phyloP scores from a whole-genome alignment of 495 filamentous ascomycete species.

The Penicillium manginii region DNA sequence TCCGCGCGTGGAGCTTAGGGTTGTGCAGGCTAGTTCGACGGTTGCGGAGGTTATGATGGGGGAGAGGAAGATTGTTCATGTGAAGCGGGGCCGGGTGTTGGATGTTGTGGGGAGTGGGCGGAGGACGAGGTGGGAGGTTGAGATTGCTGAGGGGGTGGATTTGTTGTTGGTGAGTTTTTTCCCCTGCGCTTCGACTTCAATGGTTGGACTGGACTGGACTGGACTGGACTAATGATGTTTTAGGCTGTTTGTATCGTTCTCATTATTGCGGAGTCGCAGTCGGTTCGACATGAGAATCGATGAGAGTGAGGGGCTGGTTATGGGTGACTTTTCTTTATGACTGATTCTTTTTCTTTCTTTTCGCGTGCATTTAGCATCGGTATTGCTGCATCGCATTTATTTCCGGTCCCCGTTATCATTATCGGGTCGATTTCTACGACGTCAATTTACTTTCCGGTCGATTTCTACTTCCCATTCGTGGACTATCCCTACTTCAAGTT shows the following conservation, averaged over 20 bases:
- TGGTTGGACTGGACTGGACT: too few relatives aligned
- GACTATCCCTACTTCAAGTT: too few relatives aligned
- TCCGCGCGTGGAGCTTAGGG: constrained; percentile 19
- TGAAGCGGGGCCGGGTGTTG: constrained; percentile 22
- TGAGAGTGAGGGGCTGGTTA: too few relatives aligned
- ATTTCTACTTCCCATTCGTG: too few relatives aligned
- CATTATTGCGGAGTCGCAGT: constrained; percentile 24
- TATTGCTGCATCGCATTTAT: too few relatives aligned
- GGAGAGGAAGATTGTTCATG: constrained; percentile 24
- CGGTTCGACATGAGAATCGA: constrained; percentile 21
- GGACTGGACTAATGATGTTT: too few relatives aligned
- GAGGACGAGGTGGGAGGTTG: constrained; percentile 27
- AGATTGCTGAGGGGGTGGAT: constrained; percentile 33
- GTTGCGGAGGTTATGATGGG: constrained; percentile 28
- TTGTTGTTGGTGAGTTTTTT: constrained; percentile 28
- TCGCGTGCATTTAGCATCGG: too few relatives aligned
- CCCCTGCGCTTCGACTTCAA: background rate
- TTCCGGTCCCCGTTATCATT: too few relatives aligned
- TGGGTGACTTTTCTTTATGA: too few relatives aligned
- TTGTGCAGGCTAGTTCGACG: constrained; percentile 19
- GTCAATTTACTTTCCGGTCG: too few relatives aligned
- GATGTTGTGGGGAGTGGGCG: constrained; percentile 10
- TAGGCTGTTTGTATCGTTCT: constrained; percentile 30
- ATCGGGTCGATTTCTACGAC: too few relatives aligned
- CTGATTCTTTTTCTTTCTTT: background rate